Conservation (phyloP, 1,284 basidiomycete species). For the Sporisorium sorghi region DNA sequence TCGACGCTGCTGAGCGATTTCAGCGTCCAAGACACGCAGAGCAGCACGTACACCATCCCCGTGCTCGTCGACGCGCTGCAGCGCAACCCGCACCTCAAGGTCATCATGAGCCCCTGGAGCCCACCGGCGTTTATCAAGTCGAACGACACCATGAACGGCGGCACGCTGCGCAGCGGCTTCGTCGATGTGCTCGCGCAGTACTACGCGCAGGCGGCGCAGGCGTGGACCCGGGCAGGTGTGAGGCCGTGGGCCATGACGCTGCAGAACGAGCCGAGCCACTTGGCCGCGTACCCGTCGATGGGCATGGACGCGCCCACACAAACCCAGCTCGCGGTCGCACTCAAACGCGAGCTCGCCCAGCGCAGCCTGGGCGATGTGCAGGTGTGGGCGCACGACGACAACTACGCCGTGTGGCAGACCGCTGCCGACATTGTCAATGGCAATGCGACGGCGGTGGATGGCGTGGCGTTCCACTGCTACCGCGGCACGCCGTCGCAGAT, state of each 20-base stretch:
- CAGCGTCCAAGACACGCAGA: constrained; percentile 30
- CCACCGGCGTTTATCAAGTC: constrained; percentile 61
- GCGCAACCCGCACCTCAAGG: constrained; percentile 49
- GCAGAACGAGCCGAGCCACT: constrained; percentile 57
- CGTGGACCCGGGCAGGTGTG: constrained; percentile 35
- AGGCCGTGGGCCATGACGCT: constrained; percentile 55
- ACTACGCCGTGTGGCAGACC: constrained; percentile 34
- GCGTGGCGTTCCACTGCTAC: constrained; percentile 61
- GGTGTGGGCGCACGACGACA: constrained; percentile 60
- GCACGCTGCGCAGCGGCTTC: constrained; percentile 37
- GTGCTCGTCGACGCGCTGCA: constrained; percentile 46
- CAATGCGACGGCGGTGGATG: constrained; percentile 46
- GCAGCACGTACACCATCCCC: constrained; percentile 44
- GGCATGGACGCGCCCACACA: constrained; percentile 34
- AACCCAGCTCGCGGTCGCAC: constrained; percentile 19
- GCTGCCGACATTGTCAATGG: constrained; percentile 51
- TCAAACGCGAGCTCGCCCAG: constrained; percentile 32
- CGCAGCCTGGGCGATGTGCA: constrained; percentile 24
- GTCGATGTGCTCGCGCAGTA: constrained; percentile 46
- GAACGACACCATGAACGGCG: constrained; percentile 48
- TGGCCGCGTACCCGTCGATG: constrained; percentile 51
- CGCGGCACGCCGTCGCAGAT: constrained; percentile 48
- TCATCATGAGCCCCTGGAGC: constrained; percentile 51
- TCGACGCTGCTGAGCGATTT: constrained; percentile 35
- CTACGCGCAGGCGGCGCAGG: constrained; percentile 37